Base-by-base conservation (phyloP, 2,329 filamentous ascomycete species). In the Chaetomiaceae sp. region DNA sequence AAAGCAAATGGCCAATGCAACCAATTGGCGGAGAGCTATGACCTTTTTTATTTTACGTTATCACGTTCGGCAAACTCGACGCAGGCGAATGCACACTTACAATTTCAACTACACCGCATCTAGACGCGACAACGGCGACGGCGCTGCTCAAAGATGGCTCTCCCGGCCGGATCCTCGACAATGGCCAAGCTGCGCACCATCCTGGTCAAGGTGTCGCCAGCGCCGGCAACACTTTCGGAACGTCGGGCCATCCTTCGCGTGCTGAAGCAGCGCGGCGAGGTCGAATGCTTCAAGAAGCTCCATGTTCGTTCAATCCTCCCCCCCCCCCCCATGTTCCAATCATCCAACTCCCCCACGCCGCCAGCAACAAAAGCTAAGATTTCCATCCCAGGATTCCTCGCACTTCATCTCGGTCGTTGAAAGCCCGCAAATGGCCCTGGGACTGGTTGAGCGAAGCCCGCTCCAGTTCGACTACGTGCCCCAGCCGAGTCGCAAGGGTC, bases 221-320 rank as follows among this genome's bases (percentile, higher is more conserved):
- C 73, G 11, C 80, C 80, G 10, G 61, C 68, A n/a, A 76, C 58
- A 42, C 75, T 83, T 58, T 70, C 73, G 27, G 78, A 83, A 66
- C 75, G 80, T 6, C 76, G 79, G 21, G 78, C 78, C 7, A 71
- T 83, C 18, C 67, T 83, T 30, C 74, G 75, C 38, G 71, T 75
- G 25, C 67, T 83, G 20, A 73, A 80, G 65, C 69, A 71, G 50
- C 69, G 76, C 58, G 76, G 75, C 51, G 66, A 69, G 2, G 71
- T 82, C 40, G 76, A 82, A 36, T 68, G 75, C 32, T 83, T 83
- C 64, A 77, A 74, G 66, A 73, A 71, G 64, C 65, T 76, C 32
- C 65, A 71, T 18, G 50, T 51, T 16, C 14, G 48, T 56, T 29
- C n/a, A 11, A 9, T 40, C 36, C 30, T n/a, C 5, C 27, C 16